These are phyloP conservation scores for Rutstroemia sp. DNA, from an alignment of 2,329 filamentous ascomycete genomes.

Conservation along the genomic window DNA sequence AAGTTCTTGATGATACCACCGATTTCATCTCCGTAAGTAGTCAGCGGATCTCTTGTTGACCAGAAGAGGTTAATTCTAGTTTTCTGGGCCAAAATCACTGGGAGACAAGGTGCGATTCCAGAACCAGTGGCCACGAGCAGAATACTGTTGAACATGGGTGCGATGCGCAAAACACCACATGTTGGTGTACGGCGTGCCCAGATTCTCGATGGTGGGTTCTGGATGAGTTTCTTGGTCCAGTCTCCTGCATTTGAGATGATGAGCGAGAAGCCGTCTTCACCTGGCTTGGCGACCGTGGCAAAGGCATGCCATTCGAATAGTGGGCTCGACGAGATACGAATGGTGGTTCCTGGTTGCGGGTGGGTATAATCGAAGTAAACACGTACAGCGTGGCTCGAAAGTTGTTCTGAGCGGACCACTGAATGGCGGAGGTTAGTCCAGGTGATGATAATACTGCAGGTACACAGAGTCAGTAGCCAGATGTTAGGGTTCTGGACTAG, in stretches of 20 bases:
- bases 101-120: slow-evolving; percentile 61
- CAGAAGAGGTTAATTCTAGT: slow-evolving; percentile 29
- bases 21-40: slow-evolving; percentile 31
- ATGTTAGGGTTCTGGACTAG: slow-evolving; percentile 45
- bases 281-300: slow-evolving; percentile 59
- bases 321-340: slow-evolving; percentile 55
- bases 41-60: slow-evolving; percentile 30
- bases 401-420: slow-evolving; percentile 53
- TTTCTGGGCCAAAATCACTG: slow-evolving; percentile 20
- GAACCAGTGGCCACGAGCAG: slow-evolving; percentile 66
- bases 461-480: slow-evolving; percentile 62
- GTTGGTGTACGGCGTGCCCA: slow-evolving; percentile 64
- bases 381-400: slow-evolving; percentile 66
- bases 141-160: slow-evolving; percentile 56
- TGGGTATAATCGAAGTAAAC: slow-evolving; percentile 61
- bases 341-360: slow-evolving; percentile 47
- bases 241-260: slow-evolving; percentile 68
- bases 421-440: slow-evolving; percentile 68
- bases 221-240: slow-evolving; percentile 62
- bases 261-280: slow-evolving; percentile 51
- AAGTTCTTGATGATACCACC: slow-evolving; percentile 26
- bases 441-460: slow-evolving; percentile 58
- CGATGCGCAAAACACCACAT: slow-evolving; percentile 60
- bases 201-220: slow-evolving; percentile 50
- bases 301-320: slow-evolving; percentile 70